Percentiles rank a stretch among this genome's conserved stretches.
These are phyloP conservation scores for Rosa persica DNA, from an alignment of 306 rosid genomes.

Conservation along the genomic window DNA sequence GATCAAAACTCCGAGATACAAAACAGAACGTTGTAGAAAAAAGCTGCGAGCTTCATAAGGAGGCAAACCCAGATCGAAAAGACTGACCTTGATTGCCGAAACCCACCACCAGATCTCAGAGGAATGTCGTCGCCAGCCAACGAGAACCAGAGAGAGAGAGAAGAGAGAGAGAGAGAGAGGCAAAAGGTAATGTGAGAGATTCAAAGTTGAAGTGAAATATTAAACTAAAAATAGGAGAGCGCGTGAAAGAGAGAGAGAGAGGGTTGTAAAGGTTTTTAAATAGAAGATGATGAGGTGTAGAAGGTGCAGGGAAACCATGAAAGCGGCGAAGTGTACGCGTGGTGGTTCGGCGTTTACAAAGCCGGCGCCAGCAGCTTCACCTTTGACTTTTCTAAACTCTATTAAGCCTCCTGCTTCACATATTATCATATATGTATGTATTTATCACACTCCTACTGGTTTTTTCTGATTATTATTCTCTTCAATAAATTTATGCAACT, in stretches of 20 bases:
- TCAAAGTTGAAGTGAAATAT: too few species aligned
- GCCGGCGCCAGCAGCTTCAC: constrained; percentile 13
- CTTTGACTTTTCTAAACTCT: background rate
- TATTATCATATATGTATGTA: too few species aligned
- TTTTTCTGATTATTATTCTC: background rate
- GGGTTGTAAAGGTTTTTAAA: background rate
- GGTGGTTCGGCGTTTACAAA: constrained; percentile 12
- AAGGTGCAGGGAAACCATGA: constrained; percentile 11
- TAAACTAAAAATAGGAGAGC: background rate
- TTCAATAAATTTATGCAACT: background rate
- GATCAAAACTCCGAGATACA: background rate
- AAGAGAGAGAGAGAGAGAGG: constrained; percentile 11
- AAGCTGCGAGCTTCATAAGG: background rate
- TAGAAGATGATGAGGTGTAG: background rate
- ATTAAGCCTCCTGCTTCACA: background rate
- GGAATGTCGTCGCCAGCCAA: constrained; percentile 25
- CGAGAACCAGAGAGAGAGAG: background rate
- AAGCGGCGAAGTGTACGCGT: constrained; percentile 32
- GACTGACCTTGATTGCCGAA: constrained; percentile 43
- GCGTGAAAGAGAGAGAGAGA: background rate
- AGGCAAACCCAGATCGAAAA: constrained; percentile 39
- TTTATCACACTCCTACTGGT: too few species aligned
- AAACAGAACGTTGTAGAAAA: background rate
- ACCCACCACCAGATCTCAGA: constrained; percentile 38
- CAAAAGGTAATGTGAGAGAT: constrained; percentile 8